phyloP scores from a whole-genome alignment of 768 basidiomycete genomes.

The Phlegmacium glaucopus region DNA sequence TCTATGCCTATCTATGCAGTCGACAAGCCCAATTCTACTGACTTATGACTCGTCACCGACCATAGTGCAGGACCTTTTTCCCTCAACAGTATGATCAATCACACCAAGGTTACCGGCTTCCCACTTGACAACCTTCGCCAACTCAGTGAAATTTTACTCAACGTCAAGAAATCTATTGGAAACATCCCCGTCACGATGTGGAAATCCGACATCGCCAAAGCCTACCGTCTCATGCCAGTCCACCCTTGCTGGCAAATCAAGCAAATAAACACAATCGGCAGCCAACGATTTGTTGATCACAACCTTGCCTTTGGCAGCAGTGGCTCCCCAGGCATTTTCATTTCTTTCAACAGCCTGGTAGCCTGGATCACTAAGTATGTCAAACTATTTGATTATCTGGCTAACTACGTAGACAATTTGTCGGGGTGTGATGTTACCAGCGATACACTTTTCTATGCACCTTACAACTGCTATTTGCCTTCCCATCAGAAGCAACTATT shows the following conservation, averaged over 20 bases:
- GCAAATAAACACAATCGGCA: slow-evolving; percentile 27
- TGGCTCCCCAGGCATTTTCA: slow-evolving; percentile 19
- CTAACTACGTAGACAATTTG: not conserved
- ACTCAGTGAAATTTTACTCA: slow-evolving; percentile 13
- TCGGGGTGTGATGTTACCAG: not conserved
- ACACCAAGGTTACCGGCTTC: slow-evolving; percentile 5
- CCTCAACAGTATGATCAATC: slow-evolving; percentile 20
- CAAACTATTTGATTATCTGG: not conserved
- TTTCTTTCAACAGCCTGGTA: slow-evolving; percentile 27
- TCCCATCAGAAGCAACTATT: not conserved
- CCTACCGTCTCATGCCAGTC: slow-evolving; percentile 32
- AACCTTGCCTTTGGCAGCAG: slow-evolving; percentile 22
- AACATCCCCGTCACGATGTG: slow-evolving; percentile 5
- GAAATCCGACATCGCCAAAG: slow-evolving; percentile 36
- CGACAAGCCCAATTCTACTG: slow-evolving; percentile 20
- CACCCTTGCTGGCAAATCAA: slow-evolving; percentile 40
- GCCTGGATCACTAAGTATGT: slow-evolving; percentile 30
- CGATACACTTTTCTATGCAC: not conserved
- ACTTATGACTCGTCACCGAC: slow-evolving; percentile 27
- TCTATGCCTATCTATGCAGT: slow-evolving; percentile 15
- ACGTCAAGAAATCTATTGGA: not conserved
- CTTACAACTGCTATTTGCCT: not conserved
- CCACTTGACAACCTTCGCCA: slow-evolving; percentile 21
- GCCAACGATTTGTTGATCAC: slow-evolving; percentile 17
- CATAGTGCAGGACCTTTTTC: slow-evolving; percentile 26